Evolutionary conservation across 2,329 filamentous ascomycete genomes (phyloP), one percentile per base, ranked within the genome.

Genomic region (Fusarium sp.): DNA sequence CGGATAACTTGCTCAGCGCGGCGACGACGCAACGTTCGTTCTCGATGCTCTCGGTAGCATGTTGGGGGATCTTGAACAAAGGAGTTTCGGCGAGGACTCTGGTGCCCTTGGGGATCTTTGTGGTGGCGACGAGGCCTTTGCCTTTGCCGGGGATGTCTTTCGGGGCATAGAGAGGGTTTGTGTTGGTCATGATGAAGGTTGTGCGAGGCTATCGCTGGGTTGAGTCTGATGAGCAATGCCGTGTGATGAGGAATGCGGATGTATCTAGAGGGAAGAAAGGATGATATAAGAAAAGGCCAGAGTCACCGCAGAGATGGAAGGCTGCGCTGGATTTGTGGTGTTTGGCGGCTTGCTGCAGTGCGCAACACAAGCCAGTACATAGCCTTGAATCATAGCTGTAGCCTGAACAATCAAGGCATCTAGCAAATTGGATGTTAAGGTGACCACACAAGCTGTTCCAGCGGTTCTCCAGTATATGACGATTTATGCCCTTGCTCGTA

Each of bases 21-120:
- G 5, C 10, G 2, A 9, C 3, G n/a, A 58, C 12, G 8, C 17
- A 17, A 4, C 34, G 34, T n/a, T n/a, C 17, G 7, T 17, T 36
- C 9, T 36, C 34, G 4, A 4, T 17, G 34, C 17, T n/a, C 9
- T n/a, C 9, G 8, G 34, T n/a, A 36, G 17, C 9, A 9, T 36
- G 34, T n/a, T 36, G 24, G 11, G 53, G 21, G 2, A 61, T 3
- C 6, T 15, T 15, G 14, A 62, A 17, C 6, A 62, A n/a, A 6
- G 42, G 30, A 3, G 36, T 4, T 17, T 72, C 67, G 4, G 58
- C 44, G 19, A 70, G 28, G 20, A 70, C 62, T 2, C 67, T 46
- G 7, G 67, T 67, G 8, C 67, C 65, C 21, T 57, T 60, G 9
- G 26, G 36, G 28, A 71, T 69, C 15, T 54, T 55, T 1, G 17